Evolutionary conservation across 495 filamentous ascomycete genomes (phyloP).

Genomic region (Gamarada debralockiae): DNA sequence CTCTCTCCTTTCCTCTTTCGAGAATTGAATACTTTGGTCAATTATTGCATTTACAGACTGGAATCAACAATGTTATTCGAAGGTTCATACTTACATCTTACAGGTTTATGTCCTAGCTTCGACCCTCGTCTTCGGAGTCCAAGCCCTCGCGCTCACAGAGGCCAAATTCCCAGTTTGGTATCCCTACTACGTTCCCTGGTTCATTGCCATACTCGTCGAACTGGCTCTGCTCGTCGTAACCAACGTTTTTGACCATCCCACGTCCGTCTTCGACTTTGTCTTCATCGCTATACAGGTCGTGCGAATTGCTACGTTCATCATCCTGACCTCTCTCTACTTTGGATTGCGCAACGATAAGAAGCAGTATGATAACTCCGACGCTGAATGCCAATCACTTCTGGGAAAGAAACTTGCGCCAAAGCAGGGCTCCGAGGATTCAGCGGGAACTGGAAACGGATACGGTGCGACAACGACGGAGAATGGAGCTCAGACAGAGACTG

Average conservation of each 20-base stretch:
- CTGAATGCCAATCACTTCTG: conserved; percentile 49
- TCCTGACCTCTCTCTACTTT: conserved; percentile 26
- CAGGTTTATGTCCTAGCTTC: conserved; percentile 49
- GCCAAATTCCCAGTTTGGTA: conserved; percentile 53
- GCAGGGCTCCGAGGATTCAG: conserved; percentile 18
- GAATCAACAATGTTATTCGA: too few relatives aligned
- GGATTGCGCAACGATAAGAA: conserved; percentile 22
- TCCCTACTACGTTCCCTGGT: conserved; percentile 54
- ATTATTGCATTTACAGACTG: too few relatives aligned
- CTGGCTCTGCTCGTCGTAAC: conserved; percentile 33
- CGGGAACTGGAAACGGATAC: conserved; percentile 32
- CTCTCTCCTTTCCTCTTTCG: not conserved
- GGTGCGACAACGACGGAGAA: conserved; percentile 39
- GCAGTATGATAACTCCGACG: conserved; percentile 34
- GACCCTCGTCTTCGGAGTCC: conserved; percentile 49
- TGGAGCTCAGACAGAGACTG: conserved; percentile 13
- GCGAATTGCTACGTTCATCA: conserved; percentile 29
- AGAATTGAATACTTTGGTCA: too few relatives aligned
- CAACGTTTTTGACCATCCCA: conserved; percentile 8
- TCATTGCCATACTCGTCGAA: conserved; percentile 49
- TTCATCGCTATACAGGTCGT: conserved; percentile 21
- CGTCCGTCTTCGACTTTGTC: conserved; percentile 13
- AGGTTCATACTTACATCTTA: not conserved
- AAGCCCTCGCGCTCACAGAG: conserved; percentile 47
- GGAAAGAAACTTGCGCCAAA: conserved; percentile 26